Evolutionary conservation across 2,329 filamentous ascomycete genomes (phyloP).

Genomic region (Calonectria honghensis): DNA sequence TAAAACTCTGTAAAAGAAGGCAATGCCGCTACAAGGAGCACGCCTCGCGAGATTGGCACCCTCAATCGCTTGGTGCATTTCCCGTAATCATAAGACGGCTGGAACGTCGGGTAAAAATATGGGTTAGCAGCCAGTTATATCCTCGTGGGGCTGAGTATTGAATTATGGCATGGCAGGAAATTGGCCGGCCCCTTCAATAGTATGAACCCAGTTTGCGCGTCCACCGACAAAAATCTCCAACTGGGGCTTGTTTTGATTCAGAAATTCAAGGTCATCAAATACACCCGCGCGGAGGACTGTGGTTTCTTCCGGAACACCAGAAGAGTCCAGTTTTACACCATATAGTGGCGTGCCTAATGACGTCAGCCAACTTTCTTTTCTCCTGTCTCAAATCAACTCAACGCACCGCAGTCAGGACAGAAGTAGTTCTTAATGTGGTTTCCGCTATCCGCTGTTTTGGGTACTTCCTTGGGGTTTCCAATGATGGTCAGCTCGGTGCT

Average conservation of each 20-base stretch:
- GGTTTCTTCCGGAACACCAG: not conserved
- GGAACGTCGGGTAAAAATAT: not conserved
- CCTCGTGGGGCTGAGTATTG: not conserved
- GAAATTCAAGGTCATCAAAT: not conserved
- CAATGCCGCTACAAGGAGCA: not conserved
- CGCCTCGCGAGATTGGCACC: not conserved
- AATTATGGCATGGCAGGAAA: conserved; percentile 9
- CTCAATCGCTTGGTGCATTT: not conserved
- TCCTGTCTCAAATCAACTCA: not conserved
- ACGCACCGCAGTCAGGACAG: conserved; percentile 14
- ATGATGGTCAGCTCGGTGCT: not conserved
- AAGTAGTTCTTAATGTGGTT: conserved; percentile 21
- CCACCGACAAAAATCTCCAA: not conserved
- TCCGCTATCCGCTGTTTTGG: conserved; percentile 7
- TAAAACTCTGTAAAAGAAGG: not conserved
- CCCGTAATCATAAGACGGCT: not conserved
- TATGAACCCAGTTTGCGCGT: not conserved
- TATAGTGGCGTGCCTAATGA: conserved; percentile 7
- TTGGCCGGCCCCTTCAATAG: conserved; percentile 13
- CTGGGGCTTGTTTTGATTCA: not conserved
- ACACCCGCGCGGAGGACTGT: not conserved
- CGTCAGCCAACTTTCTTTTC: not conserved
- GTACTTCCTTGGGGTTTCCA: not conserved
- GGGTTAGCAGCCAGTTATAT: too few species aligned
- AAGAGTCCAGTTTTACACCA: not conserved